Evolutionary conservation across 2,329 filamentous ascomycete species (phyloP).

Genomic region (Phoma sp.): DNA sequence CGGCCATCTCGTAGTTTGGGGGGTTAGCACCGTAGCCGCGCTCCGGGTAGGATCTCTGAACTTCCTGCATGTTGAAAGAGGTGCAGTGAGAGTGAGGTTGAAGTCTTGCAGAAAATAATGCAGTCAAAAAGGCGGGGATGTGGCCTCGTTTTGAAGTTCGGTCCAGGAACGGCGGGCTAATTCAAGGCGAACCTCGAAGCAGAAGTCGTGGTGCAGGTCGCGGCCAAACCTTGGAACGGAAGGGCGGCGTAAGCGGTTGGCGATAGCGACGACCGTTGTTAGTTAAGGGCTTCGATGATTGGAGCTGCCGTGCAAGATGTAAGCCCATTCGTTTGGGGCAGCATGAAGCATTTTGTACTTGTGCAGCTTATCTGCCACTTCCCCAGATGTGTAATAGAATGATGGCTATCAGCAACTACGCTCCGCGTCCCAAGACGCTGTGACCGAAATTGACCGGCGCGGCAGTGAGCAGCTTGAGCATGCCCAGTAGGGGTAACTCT

Average conservation of each 20-base stretch:
- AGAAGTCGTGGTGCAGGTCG: slow-evolving; percentile 33
- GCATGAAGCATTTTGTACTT: slow-evolving; percentile 10
- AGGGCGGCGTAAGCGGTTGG: slow-evolving; percentile 3
- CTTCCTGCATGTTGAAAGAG: slow-evolving; percentile 29
- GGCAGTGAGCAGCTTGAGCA: slow-evolving; percentile 12
- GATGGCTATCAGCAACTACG: slow-evolving; percentile 16
- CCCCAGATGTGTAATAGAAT: slow-evolving; percentile 24
- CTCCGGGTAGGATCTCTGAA: slow-evolving; percentile 17
- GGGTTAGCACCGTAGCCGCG: slow-evolving; percentile 20
- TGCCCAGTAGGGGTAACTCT: neutral
- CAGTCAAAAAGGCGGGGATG: slow-evolving; percentile 13
- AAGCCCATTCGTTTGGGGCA: neutral
- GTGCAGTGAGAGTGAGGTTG: neutral
- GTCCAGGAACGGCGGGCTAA: slow-evolving; percentile 19
- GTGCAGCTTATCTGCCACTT: slow-evolving; percentile 15
- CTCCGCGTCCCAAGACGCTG: slow-evolving; percentile 12
- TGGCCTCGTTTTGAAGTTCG: slow-evolving; percentile 22
- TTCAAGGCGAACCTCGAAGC: slow-evolving; percentile 12
- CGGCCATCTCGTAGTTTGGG: slow-evolving; percentile 25
- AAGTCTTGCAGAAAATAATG: neutral
- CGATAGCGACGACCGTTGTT: slow-evolving; percentile 5
- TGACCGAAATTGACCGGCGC: slow-evolving; percentile 18
- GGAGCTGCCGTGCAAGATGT: slow-evolving; percentile 2
- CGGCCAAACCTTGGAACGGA: slow-evolving; percentile 19
- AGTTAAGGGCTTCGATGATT: neutral